phyloP scores from a whole-genome alignment of 352 stramenopile genomes.

The Peronospora farinosa region DNA sequence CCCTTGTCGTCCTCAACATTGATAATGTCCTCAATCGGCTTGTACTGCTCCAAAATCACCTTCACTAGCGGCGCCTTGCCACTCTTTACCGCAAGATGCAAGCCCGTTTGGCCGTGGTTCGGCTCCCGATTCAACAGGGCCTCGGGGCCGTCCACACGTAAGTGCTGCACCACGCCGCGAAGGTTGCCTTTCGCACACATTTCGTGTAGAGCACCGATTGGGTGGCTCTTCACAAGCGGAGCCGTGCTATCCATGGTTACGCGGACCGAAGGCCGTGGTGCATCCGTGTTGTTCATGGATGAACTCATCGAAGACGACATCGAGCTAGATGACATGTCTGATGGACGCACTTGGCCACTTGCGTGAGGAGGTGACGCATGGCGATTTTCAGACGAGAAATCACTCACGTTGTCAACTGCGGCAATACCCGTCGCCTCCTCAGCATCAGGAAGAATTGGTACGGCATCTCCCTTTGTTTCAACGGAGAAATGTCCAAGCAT shows the following conservation, averaged over 20 bases:
- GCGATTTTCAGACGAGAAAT: constrained; percentile 31
- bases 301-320: constrained; percentile 29
- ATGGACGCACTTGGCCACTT: constrained; percentile 33
- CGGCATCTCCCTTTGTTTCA: constrained; percentile 38
- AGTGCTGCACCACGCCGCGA: constrained; percentile 66
- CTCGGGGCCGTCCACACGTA: constrained; percentile 66
- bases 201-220: constrained; percentile 74
- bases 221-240: constrained; percentile 70
- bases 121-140: constrained; percentile 62
- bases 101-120: constrained; percentile 78
- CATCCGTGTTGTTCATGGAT: constrained; percentile 36
- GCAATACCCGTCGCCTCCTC: constrained; percentile 47
- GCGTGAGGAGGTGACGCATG: constrained; percentile 26
- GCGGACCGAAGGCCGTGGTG: constrained; percentile 55
- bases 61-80: constrained; percentile 79
- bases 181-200: constrained; percentile 76
- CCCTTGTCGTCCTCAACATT: constrained; percentile 85
- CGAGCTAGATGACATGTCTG: constrained; percentile 28
- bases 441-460: constrained; percentile 54
- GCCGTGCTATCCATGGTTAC: constrained; percentile 64
- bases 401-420: constrained; percentile 48
- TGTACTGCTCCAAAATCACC: constrained; percentile 77
- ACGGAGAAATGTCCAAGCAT: constrained; percentile 73
- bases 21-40: constrained; percentile 70
- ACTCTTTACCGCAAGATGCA: constrained; percentile 80